These are phyloP conservation scores for Starmerella vaccinii DNA, from an alignment of 805 yeast genomes.

Conservation along the genomic window DNA sequence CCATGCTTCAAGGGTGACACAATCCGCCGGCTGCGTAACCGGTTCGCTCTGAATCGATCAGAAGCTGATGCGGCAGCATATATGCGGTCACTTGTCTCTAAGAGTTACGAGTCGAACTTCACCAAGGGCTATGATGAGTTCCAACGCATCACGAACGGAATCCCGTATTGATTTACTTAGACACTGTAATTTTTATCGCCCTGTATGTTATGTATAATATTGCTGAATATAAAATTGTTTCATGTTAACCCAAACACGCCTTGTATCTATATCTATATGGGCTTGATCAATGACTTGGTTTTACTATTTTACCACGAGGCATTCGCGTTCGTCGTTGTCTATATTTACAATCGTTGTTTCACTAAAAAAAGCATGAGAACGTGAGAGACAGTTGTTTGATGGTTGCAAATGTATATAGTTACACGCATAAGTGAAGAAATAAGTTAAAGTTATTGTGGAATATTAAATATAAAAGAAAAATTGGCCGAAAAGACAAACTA, in stretches of 20 bases:
- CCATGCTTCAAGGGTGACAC: constrained; percentile 91
- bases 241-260: no score
- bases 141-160: constrained; percentile 92
- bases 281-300: no score
- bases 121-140: constrained; percentile 96
- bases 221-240: no score
- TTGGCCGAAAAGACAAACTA: neutral
- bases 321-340: no score
- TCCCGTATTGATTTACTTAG: constrained; percentile 60
- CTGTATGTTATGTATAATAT: no score
- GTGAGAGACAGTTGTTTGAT: no score
- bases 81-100: constrained; percentile 65
- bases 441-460: neutral
- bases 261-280: no score
- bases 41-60: constrained; percentile 72
- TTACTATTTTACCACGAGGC: no score
- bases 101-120: constrained; percentile 75
- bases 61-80: constrained; percentile 77
- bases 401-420: no score
- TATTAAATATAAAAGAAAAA: neutral
- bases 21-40: constrained; percentile 57
- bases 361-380: no score
- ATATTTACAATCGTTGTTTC: no score
- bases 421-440: neutral
- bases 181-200: no score